Conservation (phyloP, 2,329 filamentous ascomycete genomes). For the Pseudogymnoascus sp. region DNA sequence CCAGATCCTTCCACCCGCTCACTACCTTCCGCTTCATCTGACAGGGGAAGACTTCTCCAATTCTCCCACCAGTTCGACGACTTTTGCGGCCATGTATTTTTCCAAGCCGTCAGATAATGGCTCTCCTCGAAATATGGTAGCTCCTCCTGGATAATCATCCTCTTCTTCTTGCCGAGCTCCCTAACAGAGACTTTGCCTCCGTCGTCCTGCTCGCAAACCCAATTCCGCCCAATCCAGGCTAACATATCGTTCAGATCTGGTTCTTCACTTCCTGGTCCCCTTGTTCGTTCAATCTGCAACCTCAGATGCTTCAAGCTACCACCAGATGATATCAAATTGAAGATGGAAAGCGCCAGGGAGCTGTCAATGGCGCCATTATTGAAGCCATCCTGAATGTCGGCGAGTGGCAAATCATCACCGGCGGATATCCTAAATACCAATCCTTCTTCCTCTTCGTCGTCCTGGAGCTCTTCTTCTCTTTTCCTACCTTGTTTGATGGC, state of each 20-base stretch:
- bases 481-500: background rate
- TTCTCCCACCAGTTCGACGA: background rate
- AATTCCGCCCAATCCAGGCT: background rate
- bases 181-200: background rate
- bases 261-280: background rate
- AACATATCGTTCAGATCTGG: background rate
- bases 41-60: background rate
- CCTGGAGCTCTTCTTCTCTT: background rate
- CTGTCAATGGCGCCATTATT: background rate
- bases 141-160: background rate
- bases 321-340: background rate
- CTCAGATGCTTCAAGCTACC: background rate
- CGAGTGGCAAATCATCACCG: background rate
- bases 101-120: background rate
- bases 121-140: background rate
- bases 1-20: background rate
- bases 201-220: background rate
- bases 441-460: background rate
- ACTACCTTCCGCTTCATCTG: background rate
- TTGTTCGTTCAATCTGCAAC: background rate
- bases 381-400: background rate
- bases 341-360: background rate
- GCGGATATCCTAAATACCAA: background rate
- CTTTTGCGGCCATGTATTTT: background rate
- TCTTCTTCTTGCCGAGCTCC: background rate